Base-by-base conservation (phyloP, 345 rosid genomes). In the Rhizophora mangle region DNA sequence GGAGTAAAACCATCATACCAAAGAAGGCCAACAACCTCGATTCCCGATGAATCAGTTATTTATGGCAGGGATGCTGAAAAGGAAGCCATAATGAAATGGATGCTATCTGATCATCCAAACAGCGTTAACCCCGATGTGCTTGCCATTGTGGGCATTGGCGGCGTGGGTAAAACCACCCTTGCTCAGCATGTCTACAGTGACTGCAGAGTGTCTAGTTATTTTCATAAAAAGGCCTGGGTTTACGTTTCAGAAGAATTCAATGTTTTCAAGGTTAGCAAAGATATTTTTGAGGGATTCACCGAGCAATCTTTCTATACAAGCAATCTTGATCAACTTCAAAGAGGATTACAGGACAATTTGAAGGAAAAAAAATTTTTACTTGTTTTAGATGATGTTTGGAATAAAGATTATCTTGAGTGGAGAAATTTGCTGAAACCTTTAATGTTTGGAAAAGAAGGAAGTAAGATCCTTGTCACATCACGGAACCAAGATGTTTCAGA, bases 11-110 rank as follows among this genome's bases (percentile, higher is more conserved):
- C 55, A 19, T 24, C 55, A 2, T 54, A 36, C 1, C 60, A 24
- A 10, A 76, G 39, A 65, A 32, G 11, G 21, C 73, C 74, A 0
- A 65, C 79, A 10, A 74, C 73, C 34, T 74, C 73, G 4, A 13
- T 77, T 1, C 31, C 11, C 1, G 65, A 63, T 63, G 65, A 37
- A 22, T 22, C 65, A 24, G 10, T 10, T 64, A 30, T 64, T 47
- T 46, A 15, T 46, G 56, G 67, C 16, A 64, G 67, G 21, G 34
- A 24, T 46, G 22, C 22, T 64, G 67, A 47, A 6, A 63, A 37
- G 31, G 31, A 63, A 29, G 64, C 72, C 31, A 69, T 69, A 18
- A 8, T 60, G 10, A 15, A 18, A 5, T 43, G 27, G 53, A 5
- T 69, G 22, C 6, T 59, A 4, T 62, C 21, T 6, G 9, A 60